Percentiles rank a stretch among this genome's conserved stretches.
Evolutionary conservation across 768 basidiomycete genomes (phyloP).

Genomic region (Boletus pseudopeckii): DNA sequence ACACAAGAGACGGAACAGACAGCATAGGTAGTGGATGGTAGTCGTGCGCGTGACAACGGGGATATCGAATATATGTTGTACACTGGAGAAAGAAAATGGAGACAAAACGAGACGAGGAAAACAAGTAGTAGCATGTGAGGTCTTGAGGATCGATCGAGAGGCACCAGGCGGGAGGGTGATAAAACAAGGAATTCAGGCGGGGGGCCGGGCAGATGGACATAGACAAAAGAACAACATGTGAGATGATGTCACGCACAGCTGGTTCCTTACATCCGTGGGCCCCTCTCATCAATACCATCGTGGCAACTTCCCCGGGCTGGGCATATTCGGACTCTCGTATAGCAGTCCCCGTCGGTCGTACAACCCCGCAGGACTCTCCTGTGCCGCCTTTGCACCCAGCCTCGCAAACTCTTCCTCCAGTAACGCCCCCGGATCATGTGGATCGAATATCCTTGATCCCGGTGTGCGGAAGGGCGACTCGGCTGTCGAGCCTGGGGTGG

Average conservation of each 20-base stretch:
- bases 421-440: slow-evolving; percentile 63
- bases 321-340: slow-evolving; percentile 70
- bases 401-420: slow-evolving; percentile 72
- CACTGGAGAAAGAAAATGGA: background rate
- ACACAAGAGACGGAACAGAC: background rate
- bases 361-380: slow-evolving; percentile 64
- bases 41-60: background rate
- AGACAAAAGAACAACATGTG: background rate
- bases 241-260: background rate
- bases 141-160: background rate
- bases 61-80: slow-evolving; percentile 1
- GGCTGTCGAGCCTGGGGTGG: slow-evolving; percentile 20
- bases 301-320: slow-evolving; percentile 53
- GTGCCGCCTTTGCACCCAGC: slow-evolving; percentile 39
- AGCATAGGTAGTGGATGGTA: background rate
- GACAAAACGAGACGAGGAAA: slow-evolving; percentile 11
- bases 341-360: slow-evolving; percentile 59
- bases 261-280: background rate
- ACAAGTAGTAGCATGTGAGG: background rate
- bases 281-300: slow-evolving; percentile 46
- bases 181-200: background rate
- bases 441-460: slow-evolving; percentile 54
- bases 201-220: background rate
- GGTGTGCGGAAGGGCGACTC: slow-evolving; percentile 52
- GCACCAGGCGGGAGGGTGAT: background rate